Evolutionary conservation across 2,329 filamentous ascomycete genomes (phyloP), one percentile per base, ranked within the genome.

Genomic region (Lasiodiplodia hormozganensis): DNA sequence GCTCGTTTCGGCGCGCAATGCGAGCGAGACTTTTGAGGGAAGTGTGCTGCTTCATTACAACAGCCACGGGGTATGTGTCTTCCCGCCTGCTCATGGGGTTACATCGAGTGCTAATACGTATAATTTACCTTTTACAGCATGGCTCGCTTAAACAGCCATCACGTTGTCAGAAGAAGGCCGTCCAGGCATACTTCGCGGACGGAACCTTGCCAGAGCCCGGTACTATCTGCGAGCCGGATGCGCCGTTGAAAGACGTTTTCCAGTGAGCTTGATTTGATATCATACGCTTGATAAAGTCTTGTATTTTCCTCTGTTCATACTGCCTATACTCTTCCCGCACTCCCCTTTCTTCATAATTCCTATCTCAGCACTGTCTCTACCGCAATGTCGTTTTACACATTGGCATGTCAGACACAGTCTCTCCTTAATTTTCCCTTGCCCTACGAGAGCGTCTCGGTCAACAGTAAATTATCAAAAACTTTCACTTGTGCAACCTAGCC

Each of bases 21-120:
- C 82, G 80, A 74, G 76, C 4, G 71, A 64, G 23, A 72, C 75
- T 1, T 86, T 86, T 70, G 77, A 81, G 0, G 82, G 81, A 1
- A 83, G 80, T 18, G 75, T 73, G 2, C 75, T 86, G 5, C 74
- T 87, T 4, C 74, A 81, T 28, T 82, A 83, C 69, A 80, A 86
- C 68, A 70, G 70, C n/a, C 72, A 73, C 2, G 76, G 77, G 0
- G 71, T 72, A 62, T 69, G 69, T 68, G 16, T 5, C 3, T 34
- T 34, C 31, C 31, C 4, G 18, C 31, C 8, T 31, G 6, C 34
- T 23, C 51, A 21, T 21, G 16, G 3, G 8, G 6, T 34, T 34
- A 34, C 31, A 34, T 34, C 31, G 31, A 34, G 31, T 11, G 43
- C 43, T 62, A n/a, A 62, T 43, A 6, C 7, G 12, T 40, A 7